These are phyloP conservation scores for Torrubiella hemipterigena DNA, from an alignment of 2,329 filamentous ascomycete genomes.

Conservation along the genomic window DNA sequence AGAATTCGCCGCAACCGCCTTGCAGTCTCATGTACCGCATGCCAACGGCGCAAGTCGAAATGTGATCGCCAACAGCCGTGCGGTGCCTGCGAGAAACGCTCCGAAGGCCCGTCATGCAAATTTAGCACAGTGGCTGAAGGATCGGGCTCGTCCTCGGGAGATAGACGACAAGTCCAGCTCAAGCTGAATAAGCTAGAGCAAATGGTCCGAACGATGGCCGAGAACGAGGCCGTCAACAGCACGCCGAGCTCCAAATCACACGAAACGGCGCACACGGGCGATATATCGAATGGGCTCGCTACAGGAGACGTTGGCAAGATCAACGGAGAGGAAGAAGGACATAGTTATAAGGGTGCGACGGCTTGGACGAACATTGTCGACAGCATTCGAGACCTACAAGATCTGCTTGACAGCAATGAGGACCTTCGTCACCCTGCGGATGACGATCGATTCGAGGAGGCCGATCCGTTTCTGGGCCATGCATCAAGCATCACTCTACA, in stretches of 20 bases:
- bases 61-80: constrained; percentile 30
- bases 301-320: neutral
- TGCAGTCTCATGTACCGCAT: constrained; percentile 27
- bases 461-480: constrained; percentile 21
- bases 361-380: constrained; percentile 29
- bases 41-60: constrained; percentile 28
- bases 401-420: constrained; percentile 17
- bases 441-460: constrained; percentile 11
- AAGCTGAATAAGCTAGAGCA: constrained; percentile 27
- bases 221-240: constrained; percentile 5
- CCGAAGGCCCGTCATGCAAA: constrained; percentile 18
- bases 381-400: constrained; percentile 28
- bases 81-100: constrained; percentile 25
- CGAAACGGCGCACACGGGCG: too few species aligned
- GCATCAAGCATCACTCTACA: constrained; percentile 14
- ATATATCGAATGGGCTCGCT: too few species aligned
- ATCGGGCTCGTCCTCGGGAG: constrained; percentile 1
- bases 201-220: constrained; percentile 24
- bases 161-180: constrained; percentile 23
- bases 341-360: constrained; percentile 22
- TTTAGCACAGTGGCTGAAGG: constrained; percentile 14
- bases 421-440: constrained; percentile 4
- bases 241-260: too few species aligned
- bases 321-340: constrained; percentile 5
- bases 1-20: constrained; percentile 26